Base-by-base conservation (phyloP, 805 yeast genomes). In the Kurtzmaniella cleridarum region DNA sequence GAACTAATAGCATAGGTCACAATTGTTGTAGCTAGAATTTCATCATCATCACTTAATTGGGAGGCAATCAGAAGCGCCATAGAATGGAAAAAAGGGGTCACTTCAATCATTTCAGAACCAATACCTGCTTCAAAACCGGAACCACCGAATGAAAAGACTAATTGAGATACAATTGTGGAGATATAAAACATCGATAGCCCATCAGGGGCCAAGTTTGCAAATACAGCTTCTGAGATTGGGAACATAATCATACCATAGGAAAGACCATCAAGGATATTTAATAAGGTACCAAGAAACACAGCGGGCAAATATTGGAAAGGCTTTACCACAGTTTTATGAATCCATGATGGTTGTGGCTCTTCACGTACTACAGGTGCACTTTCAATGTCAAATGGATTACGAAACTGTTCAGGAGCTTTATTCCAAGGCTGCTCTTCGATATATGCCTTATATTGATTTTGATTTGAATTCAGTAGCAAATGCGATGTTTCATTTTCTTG, bases 51-150 rank as follows among this genome's bases (percentile, higher is more conserved):
- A n/a, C 59, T 60, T 51, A 86, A 68, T 16, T 71, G 67, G 2
- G 61, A 55, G 57, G 81, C 67, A 35, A 93, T 81, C 11, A 81
- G 67, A 20, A 76, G 67, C 1, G 97, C 97, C 95, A 93, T 90
- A 2, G 95, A 75, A 55, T 93, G 98, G 69, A 91, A 91, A 59
- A 93, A 93, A 2, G 98, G 98, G 2, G 96, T 95, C n/a, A 93
- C 88, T 59, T 93, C 98, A 48, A 93, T 93, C 98, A 93, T 93
- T 63, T 93, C 98, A 3, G 96, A 85, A 1, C 98, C 98, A 32
- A 91, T 79, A n/a, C 95, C 96, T 2, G 89, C 75, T 44, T 78
- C 79, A 65, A 93, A 91, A 7, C 86, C 84, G 12, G 96, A 86
- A 1, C 95, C 95, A 12, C 98, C 98, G 17, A 86, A 60, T 0